Base-by-base conservation (phyloP, 2,329 filamentous ascomycete genomes). In the Paradendryphiella salina region DNA sequence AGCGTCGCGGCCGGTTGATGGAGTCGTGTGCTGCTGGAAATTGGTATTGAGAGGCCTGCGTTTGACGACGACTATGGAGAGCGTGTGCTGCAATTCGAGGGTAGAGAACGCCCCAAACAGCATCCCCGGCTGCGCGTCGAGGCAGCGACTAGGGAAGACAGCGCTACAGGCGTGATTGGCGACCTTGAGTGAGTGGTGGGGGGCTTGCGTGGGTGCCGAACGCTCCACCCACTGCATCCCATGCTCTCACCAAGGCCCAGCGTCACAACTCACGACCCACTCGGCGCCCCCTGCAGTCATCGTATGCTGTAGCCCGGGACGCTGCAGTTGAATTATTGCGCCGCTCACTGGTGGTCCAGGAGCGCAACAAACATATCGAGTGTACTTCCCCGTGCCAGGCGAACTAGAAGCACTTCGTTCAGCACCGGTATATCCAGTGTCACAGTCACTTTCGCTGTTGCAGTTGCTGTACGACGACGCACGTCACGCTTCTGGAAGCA, bases 131-230 rank as follows among this genome's bases (percentile, higher is more conserved):
- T 53, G 58, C 46, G 41, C 37, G 46, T 45, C 44, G 48, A 57
- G 56, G 53, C 57, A 56, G 53, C 21, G 49, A 37, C 51, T 54
- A 50, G 52, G 52, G 46, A 32, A 11, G 29, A 28, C 8, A 18
- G n/a, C n/a, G 47, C 51, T 37, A 54, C 48, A 46, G 39, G 44
- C 42, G 34, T 44, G 46, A 54, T 60, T 61, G 56, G 59, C 31
- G 50, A 39, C 15, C 32, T 9, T 35, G 36, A 26, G 50, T 33
- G 42, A 23, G 34, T 34, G 44, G 57, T 60, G 59, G 61, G 59
- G 59, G 60, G 60, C 46, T 11, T 52, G 36, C 57, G 59, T 61
- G 60, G 61, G 58, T 46, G 56, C 60, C 57, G 57, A 56, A 54
- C 47, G 35, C 48, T 51, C 51, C 46, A 40, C 44, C 38, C 38